Conservation (phyloP, 2,329 filamentous ascomycete genomes). For the Fusarium floridanum region DNA sequence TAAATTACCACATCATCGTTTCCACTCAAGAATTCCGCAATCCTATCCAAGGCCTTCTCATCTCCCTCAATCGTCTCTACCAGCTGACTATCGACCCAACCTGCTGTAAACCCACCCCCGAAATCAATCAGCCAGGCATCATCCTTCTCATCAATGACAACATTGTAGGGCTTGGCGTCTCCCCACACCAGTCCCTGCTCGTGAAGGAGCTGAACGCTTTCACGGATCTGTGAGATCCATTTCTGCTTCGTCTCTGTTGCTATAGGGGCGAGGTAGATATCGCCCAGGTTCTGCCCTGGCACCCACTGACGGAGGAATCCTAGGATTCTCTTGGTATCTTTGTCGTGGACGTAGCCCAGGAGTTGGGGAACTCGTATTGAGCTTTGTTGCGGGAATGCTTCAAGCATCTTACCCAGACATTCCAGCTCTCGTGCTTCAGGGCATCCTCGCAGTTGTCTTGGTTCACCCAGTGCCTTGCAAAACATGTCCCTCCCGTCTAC, state of each 20-base stretch:
- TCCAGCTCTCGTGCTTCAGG: not conserved
- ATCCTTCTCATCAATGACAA: not conserved
- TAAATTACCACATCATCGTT: not conserved
- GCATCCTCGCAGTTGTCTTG: not conserved
- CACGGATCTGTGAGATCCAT: not conserved
- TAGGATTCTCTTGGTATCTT: not conserved
- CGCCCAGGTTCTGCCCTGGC: not conserved
- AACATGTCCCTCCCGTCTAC: not conserved
- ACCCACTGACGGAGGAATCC: not conserved
- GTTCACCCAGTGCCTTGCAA: not conserved
- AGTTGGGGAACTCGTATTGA: not conserved
- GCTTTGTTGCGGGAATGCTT: not conserved
- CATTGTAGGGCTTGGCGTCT: not conserved
- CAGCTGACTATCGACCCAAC: not conserved
- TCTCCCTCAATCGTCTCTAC: not conserved
- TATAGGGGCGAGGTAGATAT: not conserved
- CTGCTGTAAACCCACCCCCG: not conserved
- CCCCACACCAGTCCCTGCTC: not conserved
- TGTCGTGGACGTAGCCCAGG: not conserved
- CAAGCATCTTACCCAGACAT: not conserved
- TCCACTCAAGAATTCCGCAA: not conserved
- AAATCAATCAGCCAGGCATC: not conserved
- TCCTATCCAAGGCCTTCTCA: not conserved
- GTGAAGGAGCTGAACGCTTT: not conserved
- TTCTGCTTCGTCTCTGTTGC: not conserved